Evolutionary conservation across 495 filamentous ascomycete genomes (phyloP).

Genomic region (Immersiella caudata): DNA sequence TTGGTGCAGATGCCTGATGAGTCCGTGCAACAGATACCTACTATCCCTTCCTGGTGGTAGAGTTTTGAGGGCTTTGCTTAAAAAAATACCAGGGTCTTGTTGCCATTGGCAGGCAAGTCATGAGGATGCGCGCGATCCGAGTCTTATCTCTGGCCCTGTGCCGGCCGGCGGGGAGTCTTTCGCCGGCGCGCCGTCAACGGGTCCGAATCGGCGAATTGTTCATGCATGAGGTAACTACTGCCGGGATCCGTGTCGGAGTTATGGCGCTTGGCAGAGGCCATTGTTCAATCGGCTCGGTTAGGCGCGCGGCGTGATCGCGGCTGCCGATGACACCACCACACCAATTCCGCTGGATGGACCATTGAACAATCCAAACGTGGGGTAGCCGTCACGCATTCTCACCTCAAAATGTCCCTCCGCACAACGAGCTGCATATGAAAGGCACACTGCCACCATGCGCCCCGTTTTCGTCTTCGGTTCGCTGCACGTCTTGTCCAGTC

Average conservation of each 20-base stretch:
- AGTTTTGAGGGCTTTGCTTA: too few species aligned
- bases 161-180: too few species aligned
- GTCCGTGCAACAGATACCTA: too few species aligned
- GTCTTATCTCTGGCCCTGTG: too few species aligned
- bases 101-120: too few species aligned
- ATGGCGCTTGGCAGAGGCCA: constrained; percentile 3
- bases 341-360: constrained; percentile 7
- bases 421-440: not conserved
- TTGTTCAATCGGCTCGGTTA: not conserved
- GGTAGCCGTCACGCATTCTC: constrained; percentile 6
- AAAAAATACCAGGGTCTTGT: too few species aligned
- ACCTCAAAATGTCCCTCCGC: not conserved
- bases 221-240: not conserved
- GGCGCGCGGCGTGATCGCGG: constrained; percentile 8
- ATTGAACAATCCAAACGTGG: constrained; percentile 23
- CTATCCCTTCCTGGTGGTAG: too few species aligned
- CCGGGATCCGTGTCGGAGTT: constrained; percentile 9
- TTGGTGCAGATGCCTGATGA: too few species aligned
- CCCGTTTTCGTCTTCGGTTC: not conserved
- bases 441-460: not conserved
- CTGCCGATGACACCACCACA: constrained; percentile 19
- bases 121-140: too few species aligned
- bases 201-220: constrained; percentile 1
- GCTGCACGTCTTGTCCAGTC: not conserved
- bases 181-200: not conserved